Percentiles rank a stretch among this genome's conserved stretches.
phyloP scores from a whole-genome alignment of 2,329 filamentous ascomycete species.

The Knoxdaviesia proteae region DNA sequence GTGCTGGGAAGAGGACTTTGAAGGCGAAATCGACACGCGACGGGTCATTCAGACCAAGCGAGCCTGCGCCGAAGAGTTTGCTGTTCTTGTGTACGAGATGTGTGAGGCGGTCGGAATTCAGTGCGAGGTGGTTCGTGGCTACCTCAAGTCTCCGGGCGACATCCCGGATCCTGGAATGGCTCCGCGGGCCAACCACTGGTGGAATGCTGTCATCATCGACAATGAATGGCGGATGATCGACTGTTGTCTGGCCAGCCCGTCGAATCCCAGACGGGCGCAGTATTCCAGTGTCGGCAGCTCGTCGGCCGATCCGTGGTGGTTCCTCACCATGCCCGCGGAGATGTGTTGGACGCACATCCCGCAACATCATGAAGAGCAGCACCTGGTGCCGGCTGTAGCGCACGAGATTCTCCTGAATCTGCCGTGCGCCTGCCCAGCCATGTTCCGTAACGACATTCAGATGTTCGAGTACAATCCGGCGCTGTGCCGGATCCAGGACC shows the following conservation, averaged over 20 bases:
- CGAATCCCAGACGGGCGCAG: constrained; percentile 56
- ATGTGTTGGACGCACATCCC: constrained; percentile 93
- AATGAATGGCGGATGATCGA: constrained; percentile 95
- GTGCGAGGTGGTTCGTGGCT: constrained; percentile 72
- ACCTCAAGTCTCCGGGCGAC: constrained; percentile 79
- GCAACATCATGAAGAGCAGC: constrained; percentile 70
- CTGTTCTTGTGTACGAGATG: constrained; percentile 78
- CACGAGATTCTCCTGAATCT: constrained; percentile 72
- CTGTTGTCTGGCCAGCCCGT: constrained; percentile 76
- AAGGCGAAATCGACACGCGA: constrained; percentile 63
- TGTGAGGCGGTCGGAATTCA: constrained; percentile 74
- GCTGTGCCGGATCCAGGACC: constrained; percentile 62
- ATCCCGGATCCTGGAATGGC: constrained; percentile 58
- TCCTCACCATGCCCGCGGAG: constrained; percentile 72
- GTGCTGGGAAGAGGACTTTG: constrained; percentile 85
- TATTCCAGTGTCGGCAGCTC: constrained; percentile 56
- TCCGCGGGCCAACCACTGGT: constrained; percentile 88
- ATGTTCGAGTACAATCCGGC: constrained; percentile 86
- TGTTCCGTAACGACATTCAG: constrained; percentile 63
- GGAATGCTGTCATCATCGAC: constrained; percentile 87
- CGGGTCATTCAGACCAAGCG: constrained; percentile 68
- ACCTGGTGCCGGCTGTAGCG: constrained; percentile 73
- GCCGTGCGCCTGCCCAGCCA: constrained; percentile 68
- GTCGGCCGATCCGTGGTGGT: constrained; percentile 75
- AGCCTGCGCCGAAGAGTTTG: constrained; percentile 76